Conservation (phyloP, 805 yeast species). For the Saturnispora zaruensis region DNA sequence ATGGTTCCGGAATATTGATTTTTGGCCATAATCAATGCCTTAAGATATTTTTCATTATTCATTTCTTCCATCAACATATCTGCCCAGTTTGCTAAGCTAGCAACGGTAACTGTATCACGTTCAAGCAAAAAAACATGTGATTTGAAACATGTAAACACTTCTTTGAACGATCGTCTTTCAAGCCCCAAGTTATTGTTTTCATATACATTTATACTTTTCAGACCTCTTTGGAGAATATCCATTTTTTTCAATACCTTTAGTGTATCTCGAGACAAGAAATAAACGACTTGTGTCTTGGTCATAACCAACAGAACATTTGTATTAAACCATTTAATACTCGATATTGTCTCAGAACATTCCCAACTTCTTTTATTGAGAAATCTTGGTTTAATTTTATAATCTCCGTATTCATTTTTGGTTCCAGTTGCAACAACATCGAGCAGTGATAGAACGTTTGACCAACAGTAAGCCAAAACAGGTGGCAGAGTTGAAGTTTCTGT, state of each 20-base stretch:
- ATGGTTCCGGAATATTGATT: constrained; percentile 43
- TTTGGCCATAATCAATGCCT: constrained; percentile 50
- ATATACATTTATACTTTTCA: constrained; percentile 18
- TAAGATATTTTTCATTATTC: constrained; percentile 38
- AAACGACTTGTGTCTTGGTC: constrained; percentile 38
- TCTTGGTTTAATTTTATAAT: constrained; percentile 21
- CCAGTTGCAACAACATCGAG: constrained; percentile 29
- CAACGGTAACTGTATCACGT: constrained; percentile 44
- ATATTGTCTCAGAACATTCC: constrained; percentile 41
- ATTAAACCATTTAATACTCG: constrained; percentile 51
- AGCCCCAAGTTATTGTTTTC: constrained; percentile 13
- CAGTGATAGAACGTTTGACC: constrained; percentile 54
- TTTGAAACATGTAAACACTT: constrained; percentile 33
- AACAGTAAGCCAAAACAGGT: constrained; percentile 57
- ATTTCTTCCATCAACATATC: constrained; percentile 46
- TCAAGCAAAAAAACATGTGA: constrained; percentile 47
- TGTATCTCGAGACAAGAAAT: constrained; percentile 33
- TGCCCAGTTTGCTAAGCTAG: constrained; percentile 61
- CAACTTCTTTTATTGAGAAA: constrained; percentile 36
- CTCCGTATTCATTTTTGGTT: constrained; percentile 20
- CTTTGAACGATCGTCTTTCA: constrained; percentile 15
- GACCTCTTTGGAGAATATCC: constrained; percentile 35
- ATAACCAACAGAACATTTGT: constrained; percentile 32
- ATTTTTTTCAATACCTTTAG: constrained; percentile 29
- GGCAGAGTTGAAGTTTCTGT: constrained; percentile 12